Evolutionary conservation across 2,329 filamentous ascomycete species (phyloP), one percentile per base, ranked within the genome.

Genomic region (Colletotrichum sp.): DNA sequence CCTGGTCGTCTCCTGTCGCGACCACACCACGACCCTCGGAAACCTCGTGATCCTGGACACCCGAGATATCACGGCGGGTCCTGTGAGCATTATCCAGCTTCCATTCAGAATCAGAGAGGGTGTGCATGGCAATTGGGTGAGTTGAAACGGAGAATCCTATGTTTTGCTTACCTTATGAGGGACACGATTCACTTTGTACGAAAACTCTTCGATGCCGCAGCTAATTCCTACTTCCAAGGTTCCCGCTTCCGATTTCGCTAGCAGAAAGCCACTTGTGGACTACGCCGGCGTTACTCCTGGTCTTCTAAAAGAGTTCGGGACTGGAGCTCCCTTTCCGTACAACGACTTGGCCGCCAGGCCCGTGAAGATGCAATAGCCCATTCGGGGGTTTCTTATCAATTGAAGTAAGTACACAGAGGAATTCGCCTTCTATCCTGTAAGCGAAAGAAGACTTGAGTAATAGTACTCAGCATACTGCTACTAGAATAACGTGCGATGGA

Each of bases 161-260:
- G 1, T 39, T 39, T 39, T 39, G 15, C 15, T 9, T 39, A 0
- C 36, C 1, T 0, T 9, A 18, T 18, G 36, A 39, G 36, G 36
- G 2, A 39, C 0, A 1, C 36, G 18, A n/a, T 10, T 0, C 18
- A 3, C 18, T 6, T n/a, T n/a, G 0, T 44, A 44, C 39, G 0
- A 44, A 44, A n/a, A 10, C 18, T 44, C 39, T 44, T 44, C 9
- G 39, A n/a, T 44, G 5, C 8, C 18, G 18, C 39, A 44, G 39
- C 39, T 49, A 21, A 49, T 12, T 2, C 5, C 0, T 0, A 12
- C 5, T 12, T n/a, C 1, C 3, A 1, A 49, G 44, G 44, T 49
- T 21, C 44, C 18, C 18, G 44, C 44, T 49, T 49, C 44, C 6
- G 18, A 49, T 21, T 21, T 49, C 3, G 44, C 44, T 4, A 49